Evolutionary conservation across 768 basidiomycete species (phyloP).

Genomic region (Trametes coccinea): DNA sequence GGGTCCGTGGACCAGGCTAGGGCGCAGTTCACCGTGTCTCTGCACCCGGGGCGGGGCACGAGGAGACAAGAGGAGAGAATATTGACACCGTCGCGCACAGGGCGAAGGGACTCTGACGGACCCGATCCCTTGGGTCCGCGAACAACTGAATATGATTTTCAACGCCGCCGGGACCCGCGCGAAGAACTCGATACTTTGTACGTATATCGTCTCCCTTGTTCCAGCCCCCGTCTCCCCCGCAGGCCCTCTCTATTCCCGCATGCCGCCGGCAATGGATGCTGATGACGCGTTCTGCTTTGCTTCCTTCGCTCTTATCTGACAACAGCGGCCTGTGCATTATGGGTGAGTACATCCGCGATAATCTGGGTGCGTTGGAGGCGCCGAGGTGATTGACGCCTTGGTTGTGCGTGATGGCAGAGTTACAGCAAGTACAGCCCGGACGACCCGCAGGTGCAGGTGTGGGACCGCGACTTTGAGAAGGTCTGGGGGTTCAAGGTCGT

Average conservation of each 20-base stretch:
- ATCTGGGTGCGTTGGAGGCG: neutral
- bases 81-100: slow-evolving; percentile 11
- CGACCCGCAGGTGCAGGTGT: slow-evolving; percentile 53
- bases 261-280: slow-evolving; percentile 6
- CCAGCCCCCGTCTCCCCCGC: neutral
- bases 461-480: slow-evolving; percentile 66
- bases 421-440: slow-evolving; percentile 66
- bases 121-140: slow-evolving; percentile 37
- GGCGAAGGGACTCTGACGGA: slow-evolving; percentile 25
- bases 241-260: neutral
- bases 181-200: slow-evolving; percentile 46
- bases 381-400: neutral
- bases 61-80: neutral
- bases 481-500: slow-evolving; percentile 54
- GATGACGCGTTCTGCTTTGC: slow-evolving; percentile 21
- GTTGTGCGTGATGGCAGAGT: slow-evolving; percentile 42
- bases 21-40: no score
- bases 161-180: slow-evolving; percentile 42
- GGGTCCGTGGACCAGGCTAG: neutral
- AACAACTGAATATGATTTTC: slow-evolving; percentile 42
- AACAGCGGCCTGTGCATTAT: slow-evolving; percentile 60
- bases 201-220: slow-evolving; percentile 24
- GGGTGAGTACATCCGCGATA: slow-evolving; percentile 45
- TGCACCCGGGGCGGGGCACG: neutral
- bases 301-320: no score